Evolutionary conservation across 2,329 filamentous ascomycete species (phyloP), one percentile per base, ranked within the genome.

Genomic region (Hypoxylon sp.): DNA sequence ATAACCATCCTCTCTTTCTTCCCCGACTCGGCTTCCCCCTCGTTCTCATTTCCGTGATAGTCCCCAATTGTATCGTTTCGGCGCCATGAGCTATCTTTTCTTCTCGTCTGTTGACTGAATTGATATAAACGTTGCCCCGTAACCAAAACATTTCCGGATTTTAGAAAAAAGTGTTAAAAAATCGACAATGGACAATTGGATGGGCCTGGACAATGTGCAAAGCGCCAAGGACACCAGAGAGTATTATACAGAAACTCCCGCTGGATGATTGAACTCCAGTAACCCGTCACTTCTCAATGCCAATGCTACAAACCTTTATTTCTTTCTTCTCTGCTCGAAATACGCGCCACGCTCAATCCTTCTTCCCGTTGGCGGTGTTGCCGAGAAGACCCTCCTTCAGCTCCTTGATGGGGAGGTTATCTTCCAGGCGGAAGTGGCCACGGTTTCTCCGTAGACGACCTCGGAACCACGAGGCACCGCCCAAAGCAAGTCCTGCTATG

Each of bases 321-420:
- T 32, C 49, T 47, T 56, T 32, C 49, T 59, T 55, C 41, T 43
- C 32, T 34, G 32, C 51, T 37, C 41, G 52, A 59, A 54, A 50
- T 48, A 37, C 10, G 55, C 61, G 26, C 22, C 22, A 26, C 15
- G 44, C 58, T 75, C 68, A 86, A 70, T 85, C 84, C 70, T 79
- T 83, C 80, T 84, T 86, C 74, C 82, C 83, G 69, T 79, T 82
- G 44, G 75, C 73, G 15, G 77, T 78, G 20, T 81, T 82, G 6
- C 87, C 86, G 50, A 92, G 75, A 19, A 92, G 75, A 1, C 89
- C 89, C 68, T 91, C 88, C 80, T 91, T 91, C 64, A 83, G 76
- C 49, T 85, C 83, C 63, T 79, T 81, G 62, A 80, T 79, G 48
- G 79, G 78, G 66, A 82, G 74, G 24, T 80, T 82, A 64, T 88